phyloP scores from a whole-genome alignment of 2,329 filamentous ascomycete genomes.

The Colletotrichum shisoi region DNA sequence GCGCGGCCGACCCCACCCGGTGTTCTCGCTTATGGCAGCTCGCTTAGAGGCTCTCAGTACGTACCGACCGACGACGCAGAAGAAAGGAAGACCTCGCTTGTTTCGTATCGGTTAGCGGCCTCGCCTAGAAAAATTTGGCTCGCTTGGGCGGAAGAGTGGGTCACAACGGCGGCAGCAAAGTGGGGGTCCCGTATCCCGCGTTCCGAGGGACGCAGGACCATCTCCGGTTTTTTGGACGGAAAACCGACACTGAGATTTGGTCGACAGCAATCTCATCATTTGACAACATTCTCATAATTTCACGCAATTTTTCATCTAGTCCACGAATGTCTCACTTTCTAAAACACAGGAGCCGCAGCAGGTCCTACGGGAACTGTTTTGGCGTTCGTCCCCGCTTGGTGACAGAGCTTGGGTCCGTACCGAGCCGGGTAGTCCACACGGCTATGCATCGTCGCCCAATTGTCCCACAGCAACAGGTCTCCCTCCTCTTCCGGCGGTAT shows the following conservation, averaged over 20 bases:
- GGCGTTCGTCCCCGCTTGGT: constrained; percentile 19
- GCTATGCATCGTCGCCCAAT: constrained; percentile 54
- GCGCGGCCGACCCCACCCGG: not conserved
- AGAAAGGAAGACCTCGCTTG: not conserved
- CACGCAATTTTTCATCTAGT: too few species aligned
- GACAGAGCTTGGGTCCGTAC: constrained; percentile 18
- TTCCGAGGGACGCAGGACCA: too few species aligned
- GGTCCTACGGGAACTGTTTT: not conserved
- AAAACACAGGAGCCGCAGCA: not conserved
- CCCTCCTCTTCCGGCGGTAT: constrained; percentile 52
- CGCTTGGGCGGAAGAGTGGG: not conserved
- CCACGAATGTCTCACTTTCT: too few species aligned
- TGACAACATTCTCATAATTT: too few species aligned
- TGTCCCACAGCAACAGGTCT: constrained; percentile 56
- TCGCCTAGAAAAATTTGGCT: not conserved
- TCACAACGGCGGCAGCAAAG: not conserved
- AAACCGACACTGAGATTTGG: too few species aligned
- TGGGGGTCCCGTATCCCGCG: too few species aligned
- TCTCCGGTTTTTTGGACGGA: too few species aligned
- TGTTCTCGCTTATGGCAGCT: constrained; percentile 8
- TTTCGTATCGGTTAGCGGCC: constrained; percentile 1
- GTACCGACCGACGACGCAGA: not conserved
- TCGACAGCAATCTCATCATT: too few species aligned
- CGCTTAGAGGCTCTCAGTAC: constrained; percentile 2
- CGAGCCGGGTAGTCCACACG: constrained; percentile 52